These are phyloP conservation scores for Pisolithus orientalis DNA, from an alignment of 768 basidiomycete species.

Conservation along the genomic window DNA sequence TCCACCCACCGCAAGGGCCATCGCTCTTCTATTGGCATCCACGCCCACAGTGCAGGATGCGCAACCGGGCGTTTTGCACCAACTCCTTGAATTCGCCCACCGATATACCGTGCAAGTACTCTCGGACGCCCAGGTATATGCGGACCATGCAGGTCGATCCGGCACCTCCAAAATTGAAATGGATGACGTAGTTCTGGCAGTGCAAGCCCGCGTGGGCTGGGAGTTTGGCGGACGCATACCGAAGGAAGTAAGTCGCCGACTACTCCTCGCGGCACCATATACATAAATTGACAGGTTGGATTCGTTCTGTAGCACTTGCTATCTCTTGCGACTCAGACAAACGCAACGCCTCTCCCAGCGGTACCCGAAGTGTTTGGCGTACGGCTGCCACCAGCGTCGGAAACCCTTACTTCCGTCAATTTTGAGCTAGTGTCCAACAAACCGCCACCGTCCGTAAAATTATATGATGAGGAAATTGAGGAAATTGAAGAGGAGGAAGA, in stretches of 20 bases:
- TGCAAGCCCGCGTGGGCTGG: constrained; percentile 89
- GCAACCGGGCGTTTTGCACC: constrained; percentile 81
- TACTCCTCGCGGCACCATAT: neutral
- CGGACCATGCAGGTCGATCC: constrained; percentile 74
- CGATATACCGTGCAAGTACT: constrained; percentile 79
- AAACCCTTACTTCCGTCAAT: constrained; percentile 74
- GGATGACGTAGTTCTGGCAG: constrained; percentile 76
- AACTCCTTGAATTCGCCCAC: constrained; percentile 82
- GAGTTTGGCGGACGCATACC: constrained; percentile 86
- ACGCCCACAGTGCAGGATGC: constrained; percentile 82
- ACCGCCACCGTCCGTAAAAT: constrained; percentile 68
- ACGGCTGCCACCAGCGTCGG: constrained; percentile 60
- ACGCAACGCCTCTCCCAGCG: constrained; percentile 70
- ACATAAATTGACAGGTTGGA: neutral
- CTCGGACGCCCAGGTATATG: constrained; percentile 80
- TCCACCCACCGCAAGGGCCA: constrained; percentile 80
- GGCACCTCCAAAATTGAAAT: constrained; percentile 64
- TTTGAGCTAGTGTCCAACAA: constrained; percentile 85
- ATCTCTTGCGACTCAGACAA: constrained; percentile 78
- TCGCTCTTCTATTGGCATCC: constrained; percentile 77
- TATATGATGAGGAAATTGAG: constrained; percentile 78
- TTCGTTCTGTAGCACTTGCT: constrained; percentile 52
- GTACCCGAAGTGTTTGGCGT: constrained; percentile 89
- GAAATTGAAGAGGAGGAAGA: constrained; percentile 60
- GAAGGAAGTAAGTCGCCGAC: constrained; percentile 61